phyloP scores from a whole-genome alignment of 2,329 filamentous ascomycete genomes.

The Fusarium anthophilum region DNA sequence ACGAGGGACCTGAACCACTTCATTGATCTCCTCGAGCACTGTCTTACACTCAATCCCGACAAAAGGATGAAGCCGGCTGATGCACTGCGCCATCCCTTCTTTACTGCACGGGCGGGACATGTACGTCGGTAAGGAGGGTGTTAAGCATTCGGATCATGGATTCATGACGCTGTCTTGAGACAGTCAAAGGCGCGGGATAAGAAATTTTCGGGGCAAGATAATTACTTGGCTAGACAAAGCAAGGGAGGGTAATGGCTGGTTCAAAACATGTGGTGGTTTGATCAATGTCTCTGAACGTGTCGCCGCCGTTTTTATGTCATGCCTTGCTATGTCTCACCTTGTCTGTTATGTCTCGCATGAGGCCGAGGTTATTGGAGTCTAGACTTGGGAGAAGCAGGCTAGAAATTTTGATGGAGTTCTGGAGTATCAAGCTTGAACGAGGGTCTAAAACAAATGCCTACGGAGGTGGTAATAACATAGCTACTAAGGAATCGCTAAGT shows the following conservation, averaged over 20 bases:
- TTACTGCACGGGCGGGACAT: conserved; percentile 56
- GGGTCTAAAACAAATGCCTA: conserved; percentile 12
- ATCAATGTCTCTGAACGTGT: conserved; percentile 24
- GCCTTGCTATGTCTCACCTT: conserved; percentile 29
- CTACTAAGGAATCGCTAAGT: not conserved
- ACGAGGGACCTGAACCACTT: conserved; percentile 83
- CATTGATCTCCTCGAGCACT: conserved; percentile 87
- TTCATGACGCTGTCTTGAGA: conserved; percentile 19
- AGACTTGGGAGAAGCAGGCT: conserved; percentile 14
- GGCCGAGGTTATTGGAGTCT: not conserved
- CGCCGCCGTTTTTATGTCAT: conserved; percentile 33
- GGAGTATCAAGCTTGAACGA: conserved; percentile 2
- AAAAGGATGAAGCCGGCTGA: conserved; percentile 89
- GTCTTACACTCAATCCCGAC: conserved; percentile 88
- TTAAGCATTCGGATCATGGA: conserved; percentile 2
- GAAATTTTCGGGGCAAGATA: not conserved
- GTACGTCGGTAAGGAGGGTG: conserved; percentile 35
- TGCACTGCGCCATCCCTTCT: conserved; percentile 89
- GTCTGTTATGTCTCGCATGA: conserved; percentile 17
- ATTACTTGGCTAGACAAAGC: conserved; percentile 24
- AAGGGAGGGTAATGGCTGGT: conserved; percentile 21
- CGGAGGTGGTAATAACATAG: conserved; percentile 1
- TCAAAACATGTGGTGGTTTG: conserved; percentile 20
- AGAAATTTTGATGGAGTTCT: conserved; percentile 18
- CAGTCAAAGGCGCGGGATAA: conserved; percentile 1